Conservation (phyloP, 2,329 filamentous ascomycete species). For the Aspergillus calidoustus region DNA sequence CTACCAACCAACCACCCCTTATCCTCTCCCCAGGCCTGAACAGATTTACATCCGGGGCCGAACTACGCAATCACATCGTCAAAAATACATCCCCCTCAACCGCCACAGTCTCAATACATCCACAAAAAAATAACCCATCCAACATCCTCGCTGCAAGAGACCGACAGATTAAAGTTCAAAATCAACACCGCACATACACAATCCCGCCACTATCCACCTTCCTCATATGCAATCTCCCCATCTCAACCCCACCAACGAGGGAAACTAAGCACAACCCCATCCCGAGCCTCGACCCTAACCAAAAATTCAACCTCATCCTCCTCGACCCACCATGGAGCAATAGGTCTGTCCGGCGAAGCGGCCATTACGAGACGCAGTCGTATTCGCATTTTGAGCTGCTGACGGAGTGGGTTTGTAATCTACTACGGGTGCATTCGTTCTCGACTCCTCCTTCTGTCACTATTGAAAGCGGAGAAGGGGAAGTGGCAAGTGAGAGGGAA, state of each 20-base stretch:
- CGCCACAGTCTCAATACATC: conserved; percentile 17
- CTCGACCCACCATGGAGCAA: conserved; percentile 70
- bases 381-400: conserved; percentile 37
- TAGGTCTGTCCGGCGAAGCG: conserved; percentile 59
- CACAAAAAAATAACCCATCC: conserved; percentile 17
- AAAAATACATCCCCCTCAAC: conserved; percentile 13
- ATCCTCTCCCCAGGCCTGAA: conserved; percentile 10
- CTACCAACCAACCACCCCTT: conserved; percentile 2
- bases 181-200: conserved; percentile 33
- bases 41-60: background rate
- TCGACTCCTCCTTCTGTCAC: conserved; percentile 10
- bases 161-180: conserved; percentile 29
- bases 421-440: conserved; percentile 51
- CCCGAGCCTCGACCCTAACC: conserved; percentile 27
- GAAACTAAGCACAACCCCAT: conserved; percentile 24
- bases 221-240: conserved; percentile 45
- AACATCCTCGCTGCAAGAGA: conserved; percentile 23
- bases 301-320: conserved; percentile 62
- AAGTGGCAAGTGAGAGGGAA: background rate
- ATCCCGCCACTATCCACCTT: conserved; percentile 57
- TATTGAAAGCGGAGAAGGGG: background rate
- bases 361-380: conserved; percentile 49
- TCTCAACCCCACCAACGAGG: conserved; percentile 20
- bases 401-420: conserved; percentile 42
- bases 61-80: conserved; percentile 1